Conservation (phyloP, 805 yeast species). For the Yarrowia sp. region DNA sequence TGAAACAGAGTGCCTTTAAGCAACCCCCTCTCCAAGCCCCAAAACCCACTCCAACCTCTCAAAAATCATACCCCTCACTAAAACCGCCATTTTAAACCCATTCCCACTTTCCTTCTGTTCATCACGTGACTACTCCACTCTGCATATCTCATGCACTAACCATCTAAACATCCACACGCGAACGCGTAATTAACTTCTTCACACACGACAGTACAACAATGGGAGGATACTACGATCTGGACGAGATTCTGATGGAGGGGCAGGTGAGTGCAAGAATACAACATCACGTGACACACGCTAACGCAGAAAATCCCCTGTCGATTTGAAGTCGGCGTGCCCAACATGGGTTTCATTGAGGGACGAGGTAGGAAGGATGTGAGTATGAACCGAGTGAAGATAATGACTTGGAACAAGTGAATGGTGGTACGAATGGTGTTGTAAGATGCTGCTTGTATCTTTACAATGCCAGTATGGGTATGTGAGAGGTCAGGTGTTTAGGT, state of each 20-base stretch:
- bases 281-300: not conserved
- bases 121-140: not conserved
- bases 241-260: slow-evolving; percentile 19
- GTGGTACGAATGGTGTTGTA: too few relatives aligned
- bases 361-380: slow-evolving; percentile 12
- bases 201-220: not conserved
- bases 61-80: too few relatives aligned
- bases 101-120: too few relatives aligned
- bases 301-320: slow-evolving; percentile 26
- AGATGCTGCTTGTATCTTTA: too few relatives aligned
- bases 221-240: slow-evolving; percentile 22
- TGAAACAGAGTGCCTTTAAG: too few relatives aligned
- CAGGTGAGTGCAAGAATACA: not conserved
- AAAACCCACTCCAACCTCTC: too few relatives aligned
- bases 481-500: too few relatives aligned
- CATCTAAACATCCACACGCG: not conserved
- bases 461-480: too few relatives aligned
- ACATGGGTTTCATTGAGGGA: slow-evolving; percentile 7
- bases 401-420: too few relatives aligned
- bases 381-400: too few relatives aligned
- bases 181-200: not conserved
- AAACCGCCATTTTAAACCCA: too few relatives aligned
- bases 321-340: slow-evolving; percentile 19
- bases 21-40: too few relatives aligned
- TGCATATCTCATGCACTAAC: not conserved